A percentile compares a stretch with the other conserved stretches of the same genome.
phyloP scores from a whole-genome alignment of 108 stramenopile genomes.

The Cyclostephanos invisitatus region DNA sequence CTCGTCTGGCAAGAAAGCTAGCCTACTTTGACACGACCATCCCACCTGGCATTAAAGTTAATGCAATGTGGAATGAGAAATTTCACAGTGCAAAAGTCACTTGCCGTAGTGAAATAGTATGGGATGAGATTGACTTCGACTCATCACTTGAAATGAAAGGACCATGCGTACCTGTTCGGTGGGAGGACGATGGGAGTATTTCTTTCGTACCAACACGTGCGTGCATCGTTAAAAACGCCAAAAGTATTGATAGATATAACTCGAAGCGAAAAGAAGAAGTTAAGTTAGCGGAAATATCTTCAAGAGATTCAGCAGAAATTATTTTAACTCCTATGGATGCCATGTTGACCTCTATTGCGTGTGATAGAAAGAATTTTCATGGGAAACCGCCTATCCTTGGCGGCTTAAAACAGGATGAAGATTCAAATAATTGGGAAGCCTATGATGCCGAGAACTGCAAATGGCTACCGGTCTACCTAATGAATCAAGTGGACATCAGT shows the following conservation, averaged over 20 bases:
- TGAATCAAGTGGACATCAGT: conserved; percentile 17
- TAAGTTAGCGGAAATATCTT: neutral
- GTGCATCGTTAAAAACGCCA: conserved; percentile 8
- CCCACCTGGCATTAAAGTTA: conserved; percentile 27
- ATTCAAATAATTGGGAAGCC: conserved; percentile 31
- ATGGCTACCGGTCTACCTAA: conserved; percentile 31
- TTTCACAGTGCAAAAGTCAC: conserved; percentile 20
- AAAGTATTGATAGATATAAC: neutral
- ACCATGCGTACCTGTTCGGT: conserved; percentile 28
- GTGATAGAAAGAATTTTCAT: conserved; percentile 22
- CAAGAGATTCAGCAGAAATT: conserved; percentile 2
- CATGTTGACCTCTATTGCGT: conserved; percentile 27
- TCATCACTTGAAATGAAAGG: conserved; percentile 14
- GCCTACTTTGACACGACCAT: conserved; percentile 33
- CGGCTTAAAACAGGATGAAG: neutral
- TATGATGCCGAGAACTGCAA: conserved; percentile 49
- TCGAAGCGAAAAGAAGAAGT: neutral
- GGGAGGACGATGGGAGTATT: conserved; percentile 39
- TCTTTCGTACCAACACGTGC: conserved; percentile 29
- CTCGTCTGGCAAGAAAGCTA: conserved; percentile 31
- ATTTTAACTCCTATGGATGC: conserved; percentile 30
- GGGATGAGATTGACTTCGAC: conserved; percentile 21
- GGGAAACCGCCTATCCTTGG: conserved; percentile 5
- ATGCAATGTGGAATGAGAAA: conserved; percentile 39
- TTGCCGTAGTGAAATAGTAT: conserved; percentile 18